Evolutionary conservation across 768 basidiomycete species (phyloP), one percentile per base, ranked within the genome.

Genomic region (Phylloporus arenicola): DNA sequence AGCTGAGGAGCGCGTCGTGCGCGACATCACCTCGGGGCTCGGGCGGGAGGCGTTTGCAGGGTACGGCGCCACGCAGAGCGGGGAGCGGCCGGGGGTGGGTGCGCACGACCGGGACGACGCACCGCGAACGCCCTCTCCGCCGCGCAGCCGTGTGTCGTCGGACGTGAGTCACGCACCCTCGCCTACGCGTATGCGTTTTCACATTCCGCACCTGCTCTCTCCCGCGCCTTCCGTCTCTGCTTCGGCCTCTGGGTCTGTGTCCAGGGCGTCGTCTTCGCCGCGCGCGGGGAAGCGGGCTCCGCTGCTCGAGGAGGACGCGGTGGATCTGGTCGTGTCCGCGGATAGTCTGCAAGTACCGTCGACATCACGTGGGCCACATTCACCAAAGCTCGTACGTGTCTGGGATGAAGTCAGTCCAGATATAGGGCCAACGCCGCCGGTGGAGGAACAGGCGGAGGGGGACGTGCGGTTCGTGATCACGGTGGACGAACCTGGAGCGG

Each of bases 321-420:
- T 97, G 2, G 95, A 99, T 61, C 74, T 99, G 16, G 78, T 97
- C 5, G 82, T 94, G 0, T 19, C 64, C 6, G 55, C 55, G 13
- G 58, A 67, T 8, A 37, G 40, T 14, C 29, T 60, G 13, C 54
- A 48, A 4, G 55, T 58, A 12, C 61, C 60, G 1, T 45, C 62
- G 16, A 46, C 48, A 4, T 57, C 62, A 14, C 48, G 48, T 12
- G 43, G 37, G 14, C 29, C 29, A 0, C 57, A 56, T 47, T 64
- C 60, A 5, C 57, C 59, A 3, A 49, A 22, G 17, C 24, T 69
- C 25, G 61, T 62, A 43, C 54, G 67, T 19, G 51, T 67, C 10
- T 67, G 67, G 67, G 59, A 61, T 17, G 53, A 56, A 10, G n/a
- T 25, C 16, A 17, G 29, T 6, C 19, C 53, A 16, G 29, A 20